Conservation (phyloP, 2,329 filamentous ascomycete genomes). For the Aureobasidium sp. region DNA sequence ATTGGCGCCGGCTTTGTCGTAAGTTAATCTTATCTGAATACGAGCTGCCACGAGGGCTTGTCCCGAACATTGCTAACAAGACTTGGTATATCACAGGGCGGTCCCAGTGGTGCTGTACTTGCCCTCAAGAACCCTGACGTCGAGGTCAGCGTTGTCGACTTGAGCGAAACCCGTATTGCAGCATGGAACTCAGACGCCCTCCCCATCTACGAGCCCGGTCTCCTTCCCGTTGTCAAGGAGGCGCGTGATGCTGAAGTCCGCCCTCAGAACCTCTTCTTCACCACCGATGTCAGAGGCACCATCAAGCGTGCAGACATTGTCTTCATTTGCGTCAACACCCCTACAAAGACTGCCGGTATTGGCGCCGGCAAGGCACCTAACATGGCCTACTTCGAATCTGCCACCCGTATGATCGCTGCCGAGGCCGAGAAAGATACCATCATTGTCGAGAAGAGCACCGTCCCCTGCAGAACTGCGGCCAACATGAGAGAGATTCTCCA, state of each 20-base stretch:
- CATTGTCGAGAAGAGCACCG: constrained; percentile 75
- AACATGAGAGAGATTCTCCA: constrained; percentile 59
- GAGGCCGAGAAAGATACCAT: constrained; percentile 61
- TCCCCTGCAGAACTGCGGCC: constrained; percentile 67
- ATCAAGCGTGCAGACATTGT: constrained; percentile 66
- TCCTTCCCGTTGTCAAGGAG: constrained; percentile 60
- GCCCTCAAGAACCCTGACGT: constrained; percentile 66
- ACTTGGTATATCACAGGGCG: constrained; percentile 26
- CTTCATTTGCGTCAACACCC: constrained; percentile 71
- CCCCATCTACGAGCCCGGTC: constrained; percentile 68
- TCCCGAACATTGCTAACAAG: background rate
- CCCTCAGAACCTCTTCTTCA: constrained; percentile 64
- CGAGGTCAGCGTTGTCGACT: constrained; percentile 67
- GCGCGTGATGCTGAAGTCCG: constrained; percentile 46
- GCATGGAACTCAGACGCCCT: constrained; percentile 67
- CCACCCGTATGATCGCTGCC: constrained; percentile 59
- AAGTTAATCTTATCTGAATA: constrained; percentile 9
- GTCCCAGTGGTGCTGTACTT: constrained; percentile 67
- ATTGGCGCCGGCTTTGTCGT: constrained; percentile 18
- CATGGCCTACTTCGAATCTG: constrained; percentile 64
- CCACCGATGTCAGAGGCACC: constrained; percentile 54
- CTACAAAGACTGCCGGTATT: constrained; percentile 63
- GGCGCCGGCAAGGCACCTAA: constrained; percentile 67
- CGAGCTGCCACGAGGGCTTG: background rate
- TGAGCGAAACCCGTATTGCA: constrained; percentile 56